Percentiles rank a stretch among this genome's conserved stretches.
Evolutionary conservation across 257 asterid genomes (phyloP).

Genomic region (Parsonsia alboflavescens): DNA sequence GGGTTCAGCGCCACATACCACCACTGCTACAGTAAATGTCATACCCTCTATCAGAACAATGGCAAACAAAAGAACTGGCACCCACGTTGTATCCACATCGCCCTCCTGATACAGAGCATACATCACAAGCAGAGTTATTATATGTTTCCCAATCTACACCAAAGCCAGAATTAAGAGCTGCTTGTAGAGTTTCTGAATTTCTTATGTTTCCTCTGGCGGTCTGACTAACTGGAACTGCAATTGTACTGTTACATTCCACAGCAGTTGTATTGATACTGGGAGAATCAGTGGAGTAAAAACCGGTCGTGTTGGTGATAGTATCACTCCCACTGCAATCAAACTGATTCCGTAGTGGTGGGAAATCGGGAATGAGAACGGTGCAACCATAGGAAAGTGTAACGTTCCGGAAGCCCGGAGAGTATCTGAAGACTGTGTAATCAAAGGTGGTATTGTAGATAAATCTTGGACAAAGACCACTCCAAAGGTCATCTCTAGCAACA

Average conservation of each 20-base stretch:
- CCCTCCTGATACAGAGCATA: conserved; percentile 35
- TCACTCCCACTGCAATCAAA: conserved; percentile 12
- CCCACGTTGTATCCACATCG: conserved; percentile 31
- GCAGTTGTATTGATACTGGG: neutral
- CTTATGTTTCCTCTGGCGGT: neutral
- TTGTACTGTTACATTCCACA: neutral
- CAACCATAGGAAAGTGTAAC: conserved; percentile 47
- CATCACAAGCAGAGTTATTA: conserved; percentile 13
- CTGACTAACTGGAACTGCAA: neutral
- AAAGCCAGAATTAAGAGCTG: neutral
- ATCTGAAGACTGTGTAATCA: conserved; percentile 21
- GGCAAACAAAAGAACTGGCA: conserved; percentile 10
- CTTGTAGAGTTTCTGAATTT: neutral
- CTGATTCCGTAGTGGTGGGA: neutral
- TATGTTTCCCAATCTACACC: neutral
- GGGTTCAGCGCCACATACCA: too few relatives aligned
- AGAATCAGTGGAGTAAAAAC: neutral
- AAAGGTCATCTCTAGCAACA: conserved; percentile 43
- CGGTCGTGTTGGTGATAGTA: neutral
- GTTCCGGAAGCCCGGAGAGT: conserved; percentile 17
- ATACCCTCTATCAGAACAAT: neutral
- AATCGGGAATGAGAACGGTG: neutral
- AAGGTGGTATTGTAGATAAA: conserved; percentile 5
- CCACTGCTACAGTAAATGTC: neutral
- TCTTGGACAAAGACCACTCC: conserved; percentile 7